Base-by-base conservation (phyloP, 768 basidiomycete genomes). In the Vishniacozyma victoriae region DNA sequence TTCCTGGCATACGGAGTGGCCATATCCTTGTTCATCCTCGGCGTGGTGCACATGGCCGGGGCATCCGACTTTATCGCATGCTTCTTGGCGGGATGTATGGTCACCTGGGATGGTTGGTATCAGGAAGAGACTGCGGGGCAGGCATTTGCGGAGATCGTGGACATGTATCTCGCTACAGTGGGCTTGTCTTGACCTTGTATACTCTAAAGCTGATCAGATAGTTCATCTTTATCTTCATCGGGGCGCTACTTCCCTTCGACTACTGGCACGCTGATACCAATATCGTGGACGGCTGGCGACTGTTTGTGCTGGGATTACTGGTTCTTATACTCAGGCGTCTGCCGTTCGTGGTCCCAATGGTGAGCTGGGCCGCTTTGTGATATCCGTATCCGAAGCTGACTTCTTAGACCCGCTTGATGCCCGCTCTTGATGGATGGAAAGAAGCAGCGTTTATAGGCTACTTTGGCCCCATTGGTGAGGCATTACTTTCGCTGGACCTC, bases 21-120 rank as follows among this genome's bases (percentile, higher is more conserved):
- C 49, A 52, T 74, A 39, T 54, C 70, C 12, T 72, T 73, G 40
- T 55, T 71, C 44, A 70, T 62, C 15, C 51, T 72, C 1, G 68
- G 70, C 7, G 53, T 71, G 20, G 70, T 73, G 18, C 75, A 75
- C 12, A 57, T 75, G 0, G 45, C 75, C 9, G 75, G 75, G 0
- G 69, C 69, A 18, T 75, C 75, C 55, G 75, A 76, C 49, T 63
- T 76, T 12, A 58, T 76, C 4, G 62, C 62, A 24, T 72, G 70
- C 49, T 75, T 75, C 46, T 55, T 74, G 14, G 74, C 62, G 15
- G 63, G 68, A 14, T 65, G 65, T 44, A 46, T 62, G 16, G 62
- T 69, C 45, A 70, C 72, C 5, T 72, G 71, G 72, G 69, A 70
- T 40, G 70, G 71, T 52, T 70, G 65, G 61, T 70, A 74, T 59